A percentile compares a stretch with the other conserved stretches of the same genome.
Conservation (phyloP, 1,284 basidiomycete genomes). For the Pyrrhoderma noxium region DNA sequence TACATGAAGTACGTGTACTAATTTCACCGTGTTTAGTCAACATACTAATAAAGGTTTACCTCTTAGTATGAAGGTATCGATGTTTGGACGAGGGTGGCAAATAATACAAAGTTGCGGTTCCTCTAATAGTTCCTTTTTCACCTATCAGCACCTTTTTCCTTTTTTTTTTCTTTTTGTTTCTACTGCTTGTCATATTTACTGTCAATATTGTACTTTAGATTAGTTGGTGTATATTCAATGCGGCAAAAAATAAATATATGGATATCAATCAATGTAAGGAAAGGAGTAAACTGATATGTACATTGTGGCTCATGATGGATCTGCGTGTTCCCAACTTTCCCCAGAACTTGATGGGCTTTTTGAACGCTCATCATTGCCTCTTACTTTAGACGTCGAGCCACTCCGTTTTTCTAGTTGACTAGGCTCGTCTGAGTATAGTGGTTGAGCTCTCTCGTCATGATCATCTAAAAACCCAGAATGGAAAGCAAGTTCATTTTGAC, state of each 20-base stretch:
- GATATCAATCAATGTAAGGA: too few relatives aligned
- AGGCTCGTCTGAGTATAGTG: conserved; percentile 54
- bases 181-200: background rate
- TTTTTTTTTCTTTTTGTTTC: background rate
- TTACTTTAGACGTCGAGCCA: too few relatives aligned
- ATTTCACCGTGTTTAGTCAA: too few relatives aligned
- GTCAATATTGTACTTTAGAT: conserved; percentile 1
- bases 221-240: conserved; percentile 21
- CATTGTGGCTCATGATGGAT: conserved; percentile 27
- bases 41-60: too few relatives aligned
- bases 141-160: background rate
- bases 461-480: conserved; percentile 24
- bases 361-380: conserved; percentile 23
- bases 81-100: conserved; percentile 69
- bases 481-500: conserved; percentile 8
- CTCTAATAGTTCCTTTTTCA: conserved; percentile 1
- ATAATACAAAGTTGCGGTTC: conserved; percentile 68
- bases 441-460: conserved; percentile 22
- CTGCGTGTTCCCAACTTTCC: conserved; percentile 71
- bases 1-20: conserved; percentile 62
- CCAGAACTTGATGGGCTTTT: conserved; percentile 40
- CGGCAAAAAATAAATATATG: background rate
- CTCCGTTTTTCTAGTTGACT: conserved; percentile 23
- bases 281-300: too few relatives aligned
- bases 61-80: conserved; percentile 79